Percentiles rank a stretch among this genome's conserved stretches.
These are phyloP conservation scores for Rhododendron simsii DNA, from an alignment of 148 eudicot genomes.

Conservation along the genomic window DNA sequence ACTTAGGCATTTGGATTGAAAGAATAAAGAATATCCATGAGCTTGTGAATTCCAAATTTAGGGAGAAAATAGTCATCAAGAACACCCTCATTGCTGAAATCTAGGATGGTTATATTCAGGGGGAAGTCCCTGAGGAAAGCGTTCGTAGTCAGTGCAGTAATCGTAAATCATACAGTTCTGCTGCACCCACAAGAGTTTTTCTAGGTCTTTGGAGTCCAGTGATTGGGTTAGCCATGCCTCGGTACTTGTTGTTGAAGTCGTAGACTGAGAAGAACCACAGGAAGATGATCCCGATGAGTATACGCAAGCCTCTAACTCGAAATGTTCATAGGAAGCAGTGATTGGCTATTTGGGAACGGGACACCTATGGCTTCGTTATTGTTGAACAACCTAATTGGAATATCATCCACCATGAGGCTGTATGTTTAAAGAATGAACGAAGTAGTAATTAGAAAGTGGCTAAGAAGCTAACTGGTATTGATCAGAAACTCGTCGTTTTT, in stretches of 20 bases:
- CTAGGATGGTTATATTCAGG: slow-evolving; percentile 1
- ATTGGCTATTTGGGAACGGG: slow-evolving; percentile 12
- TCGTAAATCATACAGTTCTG: slow-evolving; percentile 9
- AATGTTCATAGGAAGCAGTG: slow-evolving; percentile 5
- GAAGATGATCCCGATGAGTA: background rate
- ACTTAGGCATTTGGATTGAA: background rate
- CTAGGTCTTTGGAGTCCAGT: background rate
- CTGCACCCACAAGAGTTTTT: background rate
- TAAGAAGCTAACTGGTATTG: background rate
- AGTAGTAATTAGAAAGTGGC: background rate
- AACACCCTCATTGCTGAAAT: background rate
- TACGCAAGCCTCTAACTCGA: slow-evolving; percentile 4
- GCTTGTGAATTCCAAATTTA: background rate
- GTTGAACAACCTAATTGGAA: slow-evolving; percentile 6
- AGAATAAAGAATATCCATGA: background rate
- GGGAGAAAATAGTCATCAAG: background rate
- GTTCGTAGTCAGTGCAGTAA: slow-evolving; percentile 8
- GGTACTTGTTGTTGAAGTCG: background rate
- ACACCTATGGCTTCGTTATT: slow-evolving; percentile 10
- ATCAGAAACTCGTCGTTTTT: too few relatives aligned
- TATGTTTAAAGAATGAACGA: too few relatives aligned
- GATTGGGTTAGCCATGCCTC: slow-evolving; percentile 5
- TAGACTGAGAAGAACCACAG: background rate
- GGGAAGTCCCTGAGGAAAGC: slow-evolving; percentile 9
- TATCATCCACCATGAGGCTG: slow-evolving; percentile 12